Evolutionary conservation across 495 filamentous ascomycete species (phyloP), one percentile per base, ranked within the genome.

Genomic region (Podospora fimiseda): DNA sequence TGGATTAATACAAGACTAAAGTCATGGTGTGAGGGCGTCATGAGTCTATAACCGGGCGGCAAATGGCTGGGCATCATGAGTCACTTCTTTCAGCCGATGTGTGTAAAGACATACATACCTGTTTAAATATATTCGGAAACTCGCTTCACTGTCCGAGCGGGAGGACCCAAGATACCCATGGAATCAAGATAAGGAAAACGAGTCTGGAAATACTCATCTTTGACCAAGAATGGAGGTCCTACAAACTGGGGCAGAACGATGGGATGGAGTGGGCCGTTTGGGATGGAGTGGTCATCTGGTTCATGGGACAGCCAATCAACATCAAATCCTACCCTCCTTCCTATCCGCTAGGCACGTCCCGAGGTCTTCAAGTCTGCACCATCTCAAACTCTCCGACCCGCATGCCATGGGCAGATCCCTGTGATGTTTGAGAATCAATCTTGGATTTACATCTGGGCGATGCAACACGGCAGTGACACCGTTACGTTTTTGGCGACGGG

Each of bases 381-480:
- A 57, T 61, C 48, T 43, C 57, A 53, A 64, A 60, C 45, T 58
- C 56, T 60, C 56, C 59, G 62, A 60, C 48, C 56, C 49, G 59
- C 54, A 63, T 53, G 37, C 27, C 22, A 42, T 21, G 6, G 22
- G 33, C 45, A 52, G 55, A 56, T 57, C 50, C 33, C 16, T 48
- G 33, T 45, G 15, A 24, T 16, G 48, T 47, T 33, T 13, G 16
- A 33, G 27, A 11, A 33, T 9, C 45, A 38, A 50, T 45, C 38
- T 40, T 53, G 30, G 19, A 41, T 14, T 43, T 40, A 14, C 16
- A 20, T 45, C 33, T 21, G n/a, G 24, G 13, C 15, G 8, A 2
- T 33, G 27, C 27, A 33, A 33, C 27, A 33, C 27, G 27, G 27
- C 6, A 33, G 27, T 33, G 27, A 11, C 27, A 33, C 27, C 27